Conservation (phyloP, 495 filamentous ascomycete genomes). For the Penicillium subrubescens region DNA sequence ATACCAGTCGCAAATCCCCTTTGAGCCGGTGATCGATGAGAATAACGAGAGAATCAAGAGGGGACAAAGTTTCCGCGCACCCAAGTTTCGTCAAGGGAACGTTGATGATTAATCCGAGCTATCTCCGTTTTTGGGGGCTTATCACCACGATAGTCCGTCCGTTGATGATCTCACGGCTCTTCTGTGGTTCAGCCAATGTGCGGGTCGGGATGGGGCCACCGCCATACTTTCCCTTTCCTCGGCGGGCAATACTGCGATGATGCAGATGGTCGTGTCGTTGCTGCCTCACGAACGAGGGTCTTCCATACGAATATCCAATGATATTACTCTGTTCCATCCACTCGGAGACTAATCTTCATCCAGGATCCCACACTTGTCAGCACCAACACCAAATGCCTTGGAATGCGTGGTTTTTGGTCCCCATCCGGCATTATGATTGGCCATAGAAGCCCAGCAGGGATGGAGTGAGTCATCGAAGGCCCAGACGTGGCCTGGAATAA, state of each 20-base stretch:
- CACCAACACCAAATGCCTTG: not conserved
- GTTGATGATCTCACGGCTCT: conserved; percentile 18
- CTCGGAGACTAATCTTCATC: not conserved
- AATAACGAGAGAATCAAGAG: not conserved
- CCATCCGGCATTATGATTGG: not conserved
- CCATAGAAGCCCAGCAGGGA: not conserved
- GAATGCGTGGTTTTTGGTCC: not conserved
- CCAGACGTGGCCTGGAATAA: not conserved
- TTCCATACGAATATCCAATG: not conserved
- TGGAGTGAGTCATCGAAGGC: not conserved
- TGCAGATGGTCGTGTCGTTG: not conserved
- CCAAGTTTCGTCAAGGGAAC: not conserved
- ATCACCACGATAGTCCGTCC: conserved; percentile 5
- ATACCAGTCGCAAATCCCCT: not conserved
- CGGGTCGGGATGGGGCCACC: not conserved
- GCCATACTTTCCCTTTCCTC: not conserved
- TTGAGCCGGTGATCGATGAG: not conserved
- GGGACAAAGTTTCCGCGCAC: not conserved
- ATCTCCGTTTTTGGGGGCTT: conserved; percentile 23
- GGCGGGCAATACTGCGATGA: not conserved
- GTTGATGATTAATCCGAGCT: conserved; percentile 22
- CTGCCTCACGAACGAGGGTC: not conserved
- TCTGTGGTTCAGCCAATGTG: not conserved
- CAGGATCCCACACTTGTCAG: not conserved
- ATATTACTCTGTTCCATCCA: not conserved